These are phyloP conservation scores for Panicum hallii DNA, from an alignment of 202 grass and related monocot genomes.

Conservation along the genomic window DNA sequence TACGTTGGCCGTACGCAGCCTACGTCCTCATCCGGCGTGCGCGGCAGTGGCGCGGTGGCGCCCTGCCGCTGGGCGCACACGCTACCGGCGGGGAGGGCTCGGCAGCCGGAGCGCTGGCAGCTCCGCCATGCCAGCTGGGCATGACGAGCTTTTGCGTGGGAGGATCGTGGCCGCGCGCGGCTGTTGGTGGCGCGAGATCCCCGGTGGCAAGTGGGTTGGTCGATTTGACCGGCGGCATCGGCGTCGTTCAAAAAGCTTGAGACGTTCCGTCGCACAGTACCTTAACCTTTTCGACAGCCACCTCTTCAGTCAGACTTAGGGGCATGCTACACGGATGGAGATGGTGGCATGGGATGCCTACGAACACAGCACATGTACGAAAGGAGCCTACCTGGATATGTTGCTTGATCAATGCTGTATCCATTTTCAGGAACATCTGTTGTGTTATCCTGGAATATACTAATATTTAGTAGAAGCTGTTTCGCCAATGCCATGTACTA, in stretches of 20 bases:
- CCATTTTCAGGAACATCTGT: not conserved
- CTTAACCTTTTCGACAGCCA: not conserved
- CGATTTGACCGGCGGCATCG: slow-evolving; percentile 20
- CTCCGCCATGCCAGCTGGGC: not conserved
- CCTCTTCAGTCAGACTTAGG: not conserved
- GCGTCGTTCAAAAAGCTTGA: not conserved
- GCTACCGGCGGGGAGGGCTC: not conserved
- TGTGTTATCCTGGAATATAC: not conserved
- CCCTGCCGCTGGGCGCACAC: too few species aligned
- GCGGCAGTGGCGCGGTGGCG: too few species aligned
- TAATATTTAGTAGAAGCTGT: not conserved
- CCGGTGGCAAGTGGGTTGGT: slow-evolving; percentile 3
- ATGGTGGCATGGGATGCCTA: not conserved
- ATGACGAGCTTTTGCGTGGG: not conserved
- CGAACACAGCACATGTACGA: not conserved
- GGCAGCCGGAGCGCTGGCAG: not conserved
- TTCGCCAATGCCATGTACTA: not conserved
- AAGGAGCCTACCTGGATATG: not conserved
- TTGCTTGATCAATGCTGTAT: not conserved
- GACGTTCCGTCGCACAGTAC: not conserved
- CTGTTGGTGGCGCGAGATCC: not conserved
- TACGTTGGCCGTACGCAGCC: not conserved
- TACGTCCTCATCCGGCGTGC: not conserved
- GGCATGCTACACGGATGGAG: not conserved
- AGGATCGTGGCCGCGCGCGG: not conserved